Evolutionary conservation across 2,329 filamentous ascomycete genomes (phyloP).

Genomic region (Fusarium sp.): DNA sequence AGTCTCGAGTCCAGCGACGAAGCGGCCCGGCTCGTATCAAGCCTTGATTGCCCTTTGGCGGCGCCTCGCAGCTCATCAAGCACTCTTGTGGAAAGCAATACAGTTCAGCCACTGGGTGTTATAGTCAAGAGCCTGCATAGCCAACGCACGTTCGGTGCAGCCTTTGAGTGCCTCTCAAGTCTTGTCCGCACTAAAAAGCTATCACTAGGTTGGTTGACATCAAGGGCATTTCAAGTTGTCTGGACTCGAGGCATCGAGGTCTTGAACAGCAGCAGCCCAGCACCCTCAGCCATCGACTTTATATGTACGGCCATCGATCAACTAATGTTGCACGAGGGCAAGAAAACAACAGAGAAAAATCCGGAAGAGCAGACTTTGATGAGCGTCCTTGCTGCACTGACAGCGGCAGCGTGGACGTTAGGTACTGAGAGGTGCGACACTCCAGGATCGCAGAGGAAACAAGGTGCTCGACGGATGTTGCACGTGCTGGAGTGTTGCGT

Average conservation of each 20-base stretch:
- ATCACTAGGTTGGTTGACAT: constrained; percentile 42
- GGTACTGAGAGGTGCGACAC: constrained; percentile 8
- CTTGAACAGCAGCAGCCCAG: constrained; percentile 36
- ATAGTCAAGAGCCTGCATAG: constrained; percentile 31
- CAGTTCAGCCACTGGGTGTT: constrained; percentile 38
- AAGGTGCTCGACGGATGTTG: constrained; percentile 41
- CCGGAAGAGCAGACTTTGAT: constrained; percentile 45
- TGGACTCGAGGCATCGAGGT: constrained; percentile 46
- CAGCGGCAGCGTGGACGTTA: constrained; percentile 41
- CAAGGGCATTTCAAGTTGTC: constrained; percentile 39
- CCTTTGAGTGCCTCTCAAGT: constrained; percentile 41
- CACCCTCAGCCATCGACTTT: constrained; percentile 40
- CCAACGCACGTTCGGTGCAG: constrained; percentile 16
- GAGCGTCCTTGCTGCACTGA: constrained; percentile 48
- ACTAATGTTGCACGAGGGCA: constrained; percentile 31
- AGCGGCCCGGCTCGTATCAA: constrained; percentile 43
- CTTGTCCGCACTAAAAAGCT: constrained; percentile 38
- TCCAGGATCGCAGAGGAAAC: constrained; percentile 17
- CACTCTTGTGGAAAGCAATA: constrained; percentile 30
- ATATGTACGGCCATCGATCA: constrained; percentile 40
- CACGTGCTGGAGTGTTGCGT: constrained; percentile 45
- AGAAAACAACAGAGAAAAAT: constrained; percentile 5
- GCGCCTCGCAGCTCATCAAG: constrained; percentile 28
- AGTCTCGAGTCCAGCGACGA: constrained; percentile 45
- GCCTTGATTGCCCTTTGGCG: constrained; percentile 26